phyloP scores from a whole-genome alignment of 1,284 basidiomycete genomes.

The Sphaerobolus stellatus region DNA sequence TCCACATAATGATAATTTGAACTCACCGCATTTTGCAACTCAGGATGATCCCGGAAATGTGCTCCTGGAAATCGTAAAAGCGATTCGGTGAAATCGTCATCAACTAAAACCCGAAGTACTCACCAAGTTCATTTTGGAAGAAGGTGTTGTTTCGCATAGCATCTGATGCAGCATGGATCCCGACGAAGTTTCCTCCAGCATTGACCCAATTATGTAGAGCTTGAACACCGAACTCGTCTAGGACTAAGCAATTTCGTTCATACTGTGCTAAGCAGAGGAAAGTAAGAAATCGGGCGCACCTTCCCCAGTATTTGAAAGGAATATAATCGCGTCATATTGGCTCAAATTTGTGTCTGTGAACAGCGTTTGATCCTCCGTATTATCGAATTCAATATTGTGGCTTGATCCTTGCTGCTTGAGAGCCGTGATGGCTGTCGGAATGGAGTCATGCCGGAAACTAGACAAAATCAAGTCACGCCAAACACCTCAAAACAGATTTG shows the following conservation, averaged over 20 bases:
- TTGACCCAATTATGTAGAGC: slow-evolving; percentile 68
- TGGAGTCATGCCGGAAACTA: slow-evolving; percentile 69
- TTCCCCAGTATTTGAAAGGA: slow-evolving; percentile 72
- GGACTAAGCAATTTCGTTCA: no score
- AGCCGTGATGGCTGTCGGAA: slow-evolving; percentile 65
- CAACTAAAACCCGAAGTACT: slow-evolving; percentile 20
- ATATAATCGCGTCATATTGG: slow-evolving; percentile 66
- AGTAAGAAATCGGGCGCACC: slow-evolving; percentile 34
- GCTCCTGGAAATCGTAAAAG: slow-evolving; percentile 21
- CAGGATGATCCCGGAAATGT: slow-evolving; percentile 51
- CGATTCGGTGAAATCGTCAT: slow-evolving; percentile 21
- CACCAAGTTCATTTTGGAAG: slow-evolving; percentile 52
- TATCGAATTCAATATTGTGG: slow-evolving; percentile 55
- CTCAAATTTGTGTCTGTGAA: slow-evolving; percentile 59
- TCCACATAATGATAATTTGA: no score
- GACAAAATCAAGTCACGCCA: not conserved
- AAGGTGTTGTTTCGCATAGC: slow-evolving; percentile 66
- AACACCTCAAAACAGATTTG: not conserved
- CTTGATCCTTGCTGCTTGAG: slow-evolving; percentile 45
- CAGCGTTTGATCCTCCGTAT: slow-evolving; percentile 60
- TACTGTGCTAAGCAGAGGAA: no score
- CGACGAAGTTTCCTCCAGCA: slow-evolving; percentile 69
- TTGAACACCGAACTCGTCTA: slow-evolving; percentile 56
- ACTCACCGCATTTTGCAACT: slow-evolving; percentile 59
- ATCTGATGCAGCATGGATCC: slow-evolving; percentile 69